Percentiles rank a stretch among this genome's conserved stretches.
phyloP scores from a whole-genome alignment of 192 early-diverging fungal genomes.

The Umbelopsis vinacea region DNA sequence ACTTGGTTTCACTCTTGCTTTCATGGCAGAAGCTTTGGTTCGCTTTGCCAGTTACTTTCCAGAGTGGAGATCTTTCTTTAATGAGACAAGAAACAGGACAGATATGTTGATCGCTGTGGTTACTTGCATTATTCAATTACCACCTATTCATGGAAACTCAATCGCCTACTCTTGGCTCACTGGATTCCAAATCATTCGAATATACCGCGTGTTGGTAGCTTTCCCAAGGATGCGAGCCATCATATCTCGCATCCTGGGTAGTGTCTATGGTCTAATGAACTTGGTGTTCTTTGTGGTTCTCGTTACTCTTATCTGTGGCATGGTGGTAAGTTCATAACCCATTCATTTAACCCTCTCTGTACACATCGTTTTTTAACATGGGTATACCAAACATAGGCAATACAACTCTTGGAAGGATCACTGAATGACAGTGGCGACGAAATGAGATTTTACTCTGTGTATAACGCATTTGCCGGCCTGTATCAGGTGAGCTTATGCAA shows the following conservation, averaged over 20 bases:
- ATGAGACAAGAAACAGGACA: conserved; percentile 45
- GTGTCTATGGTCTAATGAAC: conserved; percentile 60
- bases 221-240: conserved; percentile 47
- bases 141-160: conserved; percentile 43
- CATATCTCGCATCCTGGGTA: conserved; percentile 58
- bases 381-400: conserved; percentile 26
- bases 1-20: conserved; percentile 50
- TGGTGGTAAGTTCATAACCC: conserved; percentile 47
- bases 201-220: conserved; percentile 56
- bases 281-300: conserved; percentile 61
- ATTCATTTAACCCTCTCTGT: background rate
- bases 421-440: conserved; percentile 28
- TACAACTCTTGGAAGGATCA: conserved; percentile 46
- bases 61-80: conserved; percentile 45
- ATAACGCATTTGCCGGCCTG: conserved; percentile 56
- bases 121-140: conserved; percentile 57
- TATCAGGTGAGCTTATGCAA: conserved; percentile 49
- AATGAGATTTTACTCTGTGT: conserved; percentile 55
- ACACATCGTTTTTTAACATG: background rate
- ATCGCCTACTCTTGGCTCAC: conserved; percentile 53
- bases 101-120: conserved; percentile 53
- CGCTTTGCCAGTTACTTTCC: conserved; percentile 43
- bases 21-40: conserved; percentile 53
- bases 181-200: conserved; percentile 55
- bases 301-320: conserved; percentile 49